Evolutionary conservation across 23 red algal genomes (phyloP).

Genomic region (Cyanidiococcus yangmingshanensis): DNA sequence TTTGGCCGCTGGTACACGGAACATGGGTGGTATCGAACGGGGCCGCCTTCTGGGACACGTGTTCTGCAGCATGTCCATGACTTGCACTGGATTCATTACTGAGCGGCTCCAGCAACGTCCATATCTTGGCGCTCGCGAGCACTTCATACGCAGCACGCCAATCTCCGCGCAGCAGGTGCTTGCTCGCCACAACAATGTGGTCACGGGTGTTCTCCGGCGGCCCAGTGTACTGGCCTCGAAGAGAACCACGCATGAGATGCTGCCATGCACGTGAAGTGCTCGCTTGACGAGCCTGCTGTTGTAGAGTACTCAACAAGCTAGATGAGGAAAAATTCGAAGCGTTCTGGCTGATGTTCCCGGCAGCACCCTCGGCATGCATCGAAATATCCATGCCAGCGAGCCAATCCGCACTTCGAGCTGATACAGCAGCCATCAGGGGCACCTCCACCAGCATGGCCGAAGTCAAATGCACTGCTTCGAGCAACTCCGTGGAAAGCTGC

Average conservation of each 20-base stretch:
- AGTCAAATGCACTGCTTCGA: constrained; percentile 87
- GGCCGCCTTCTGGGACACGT: not conserved
- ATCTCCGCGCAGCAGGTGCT: constrained; percentile 62
- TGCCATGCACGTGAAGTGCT: constrained; percentile 64
- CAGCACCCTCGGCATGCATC: not conserved
- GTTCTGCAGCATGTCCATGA: not conserved
- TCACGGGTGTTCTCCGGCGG: constrained; percentile 95
- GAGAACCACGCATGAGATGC: constrained; percentile 84
- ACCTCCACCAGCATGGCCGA: constrained; percentile 97
- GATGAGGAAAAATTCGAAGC: constrained; percentile 41
- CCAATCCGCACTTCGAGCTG: not conserved
- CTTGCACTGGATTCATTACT: not conserved
- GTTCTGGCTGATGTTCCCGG: constrained; percentile 19
- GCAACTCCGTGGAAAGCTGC: constrained; percentile 83
- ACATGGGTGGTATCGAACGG: not conserved
- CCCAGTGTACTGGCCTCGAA: constrained; percentile 68
- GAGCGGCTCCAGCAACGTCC: constrained; percentile 47
- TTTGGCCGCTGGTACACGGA: constrained; percentile 23
- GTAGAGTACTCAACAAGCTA: constrained; percentile 24
- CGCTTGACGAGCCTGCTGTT: constrained; percentile 36
- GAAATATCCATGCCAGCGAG: not conserved
- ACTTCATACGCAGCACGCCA: constrained; percentile 51
- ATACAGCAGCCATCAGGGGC: constrained; percentile 54
- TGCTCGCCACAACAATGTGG: constrained; percentile 74
- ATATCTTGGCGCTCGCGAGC: constrained; percentile 49